phyloP scores from a whole-genome alignment of 2,329 filamentous ascomycete genomes.

The Penicillium sp. region DNA sequence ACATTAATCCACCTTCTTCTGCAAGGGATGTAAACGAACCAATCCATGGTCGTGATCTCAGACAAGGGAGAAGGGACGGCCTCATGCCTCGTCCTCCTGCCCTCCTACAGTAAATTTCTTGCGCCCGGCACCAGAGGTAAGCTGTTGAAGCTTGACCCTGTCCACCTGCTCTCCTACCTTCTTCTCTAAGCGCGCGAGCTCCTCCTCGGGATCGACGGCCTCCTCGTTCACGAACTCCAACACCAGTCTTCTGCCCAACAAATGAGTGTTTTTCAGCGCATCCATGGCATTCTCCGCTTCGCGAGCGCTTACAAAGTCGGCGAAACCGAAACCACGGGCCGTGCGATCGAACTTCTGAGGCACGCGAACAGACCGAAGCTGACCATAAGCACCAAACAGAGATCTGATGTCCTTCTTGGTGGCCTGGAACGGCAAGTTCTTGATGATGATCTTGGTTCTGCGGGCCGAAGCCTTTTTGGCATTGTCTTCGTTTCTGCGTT shows the following conservation, averaged over 20 bases:
- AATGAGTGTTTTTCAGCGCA: slow-evolving; percentile 86
- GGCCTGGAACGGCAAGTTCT: slow-evolving; percentile 96
- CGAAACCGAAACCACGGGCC: slow-evolving; percentile 93
- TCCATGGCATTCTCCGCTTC: slow-evolving; percentile 92
- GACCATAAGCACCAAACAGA: slow-evolving; percentile 85
- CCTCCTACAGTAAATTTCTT: slow-evolving; percentile 84
- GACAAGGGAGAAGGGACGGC: slow-evolving; percentile 34
- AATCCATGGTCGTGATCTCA: slow-evolving; percentile 31
- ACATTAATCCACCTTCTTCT: slow-evolving; percentile 24
- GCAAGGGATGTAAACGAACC: slow-evolving; percentile 37
- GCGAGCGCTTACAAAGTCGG: slow-evolving; percentile 86
- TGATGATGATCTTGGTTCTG: slow-evolving; percentile 92
- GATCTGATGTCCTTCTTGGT: slow-evolving; percentile 88
- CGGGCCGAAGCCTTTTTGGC: slow-evolving; percentile 76
- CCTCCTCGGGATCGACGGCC: slow-evolving; percentile 86
- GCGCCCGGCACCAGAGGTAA: slow-evolving; percentile 72
- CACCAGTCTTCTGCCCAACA: slow-evolving; percentile 85
- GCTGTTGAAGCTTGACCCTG: slow-evolving; percentile 85
- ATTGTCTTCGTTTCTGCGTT: slow-evolving; percentile 78
- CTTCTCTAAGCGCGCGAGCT: slow-evolving; percentile 95
- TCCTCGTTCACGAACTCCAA: slow-evolving; percentile 91
- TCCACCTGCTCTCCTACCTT: slow-evolving; percentile 90
- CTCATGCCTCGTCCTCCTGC: slow-evolving; percentile 60
- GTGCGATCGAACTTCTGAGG: slow-evolving; percentile 92
- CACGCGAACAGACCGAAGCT: slow-evolving; percentile 87